Base-by-base conservation (phyloP, 768 basidiomycete genomes). In the Pleurotus pulmonarius region DNA sequence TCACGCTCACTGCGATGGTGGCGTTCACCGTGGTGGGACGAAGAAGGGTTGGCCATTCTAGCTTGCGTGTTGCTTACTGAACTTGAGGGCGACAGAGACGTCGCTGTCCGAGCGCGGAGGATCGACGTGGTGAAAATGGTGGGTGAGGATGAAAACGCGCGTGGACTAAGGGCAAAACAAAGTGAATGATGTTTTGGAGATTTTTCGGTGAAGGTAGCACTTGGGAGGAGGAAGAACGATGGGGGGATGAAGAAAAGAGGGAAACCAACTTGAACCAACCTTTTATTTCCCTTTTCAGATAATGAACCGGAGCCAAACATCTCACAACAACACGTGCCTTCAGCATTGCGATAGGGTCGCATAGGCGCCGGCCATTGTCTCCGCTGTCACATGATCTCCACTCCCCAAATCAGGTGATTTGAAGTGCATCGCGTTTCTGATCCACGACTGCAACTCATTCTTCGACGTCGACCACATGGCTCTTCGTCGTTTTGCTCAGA, bases 11-110 rank as follows among this genome's bases (percentile, higher is more conserved):
- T 80, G 66, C 76, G 72, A 58, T 76, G 78, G 59, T 72, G 74
- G 57, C 82, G 83, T 61, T 86, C 84, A 57, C 77, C 86, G 58
- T 78, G 85, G 62, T 90, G 90, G 26, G 90, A 92, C 22, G 90
- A 90, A 26, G 89, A 90, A 53, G 90, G 90, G 72, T 90, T 84
- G 59, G 90, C 90, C 90, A 93, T 93, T 79, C 87, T 88, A 74
- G 83, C 85, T 85, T 78, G 80, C 70, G 55, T 61, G 80, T 78
- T 75, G 73, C 78, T 80, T 61, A 78, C 74, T 60, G 79, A 81
- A 59, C 77, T 77, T 69, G 76, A 78, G 57, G 90, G 87, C 81
- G 90, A 90, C 81, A 91, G 78, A 80, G 88, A 88, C 64, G 84
- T 83, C 57, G 81, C 74, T 56, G 87, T 82, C 55, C 67, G 68